phyloP scores from a whole-genome alignment of 768 basidiomycete genomes.

The Pleurotus eryngii region DNA sequence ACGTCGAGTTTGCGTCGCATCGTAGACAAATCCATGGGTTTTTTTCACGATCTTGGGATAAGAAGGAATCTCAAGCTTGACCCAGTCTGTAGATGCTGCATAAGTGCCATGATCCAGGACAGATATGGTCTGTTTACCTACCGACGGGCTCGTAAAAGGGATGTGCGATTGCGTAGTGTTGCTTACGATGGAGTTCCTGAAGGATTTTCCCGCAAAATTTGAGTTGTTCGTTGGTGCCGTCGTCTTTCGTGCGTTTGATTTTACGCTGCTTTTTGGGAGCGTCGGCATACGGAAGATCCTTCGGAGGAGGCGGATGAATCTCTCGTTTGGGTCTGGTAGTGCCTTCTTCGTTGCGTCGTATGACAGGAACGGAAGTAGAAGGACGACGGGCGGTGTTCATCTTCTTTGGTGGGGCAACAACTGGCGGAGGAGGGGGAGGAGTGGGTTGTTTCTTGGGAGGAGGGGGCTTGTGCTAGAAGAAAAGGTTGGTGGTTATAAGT shows the following conservation, averaged over 20 bases:
- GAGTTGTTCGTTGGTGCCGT: slow-evolving; percentile 77
- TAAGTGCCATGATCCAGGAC: background rate
- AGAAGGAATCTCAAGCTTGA: slow-evolving; percentile 72
- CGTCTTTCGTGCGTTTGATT: slow-evolving; percentile 56
- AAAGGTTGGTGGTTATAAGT: background rate
- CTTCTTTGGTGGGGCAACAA: slow-evolving; percentile 42
- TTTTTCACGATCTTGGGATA: slow-evolving; percentile 89
- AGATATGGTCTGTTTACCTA: slow-evolving; percentile 35
- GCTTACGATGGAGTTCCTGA: slow-evolving; percentile 74
- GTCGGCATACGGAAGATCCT: slow-evolving; percentile 84
- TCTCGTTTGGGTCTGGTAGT: slow-evolving; percentile 92
- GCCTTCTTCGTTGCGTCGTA: slow-evolving; percentile 60
- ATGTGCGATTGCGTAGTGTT: slow-evolving; percentile 65
- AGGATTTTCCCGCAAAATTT: slow-evolving; percentile 78
- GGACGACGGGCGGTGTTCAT: slow-evolving; percentile 55
- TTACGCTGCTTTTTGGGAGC: slow-evolving; percentile 67
- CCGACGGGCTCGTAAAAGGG: slow-evolving; percentile 96
- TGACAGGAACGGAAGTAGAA: slow-evolving; percentile 79
- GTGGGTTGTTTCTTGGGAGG: slow-evolving; percentile 45
- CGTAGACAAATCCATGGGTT: slow-evolving; percentile 92
- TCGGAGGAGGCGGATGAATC: slow-evolving; percentile 92
- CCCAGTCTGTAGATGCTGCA: slow-evolving; percentile 53
- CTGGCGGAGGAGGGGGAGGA: slow-evolving; percentile 32
- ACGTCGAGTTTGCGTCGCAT: slow-evolving; percentile 84
- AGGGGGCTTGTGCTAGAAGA: slow-evolving; percentile 34